Evolutionary conservation across 208 protist species (phyloP), one percentile per base, ranked within the genome.

Genomic region (Acanthamoeba lenticulata): DNA sequence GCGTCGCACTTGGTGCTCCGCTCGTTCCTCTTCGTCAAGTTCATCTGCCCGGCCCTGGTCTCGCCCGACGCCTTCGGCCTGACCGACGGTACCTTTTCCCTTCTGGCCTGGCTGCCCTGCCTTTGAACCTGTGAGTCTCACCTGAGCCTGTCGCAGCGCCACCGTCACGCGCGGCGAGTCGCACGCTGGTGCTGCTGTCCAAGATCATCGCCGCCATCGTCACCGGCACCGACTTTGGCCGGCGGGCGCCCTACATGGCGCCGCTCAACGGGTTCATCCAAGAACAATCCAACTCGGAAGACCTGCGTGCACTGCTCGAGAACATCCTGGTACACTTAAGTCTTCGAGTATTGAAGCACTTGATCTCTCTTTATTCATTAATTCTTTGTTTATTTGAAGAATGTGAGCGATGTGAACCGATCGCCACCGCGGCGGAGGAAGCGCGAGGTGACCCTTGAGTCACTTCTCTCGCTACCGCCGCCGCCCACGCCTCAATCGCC

Each of bases 11-110:
- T 85, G 7, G 90, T 94, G 19, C 32, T 94, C 32, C 90, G 69
- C 21, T 94, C 90, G 15, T 94, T 94, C 55, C 72, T 94, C 44
- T 94, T 94, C 34, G 55, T 65, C 36, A 94, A 94, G 36, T 85
- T 94, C 45, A 85, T 94, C 13, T 94, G 90, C 44, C 90, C 90
- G 0, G 90, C 90, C 9, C 40, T 94, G 0, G 90, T 94, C 29
- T 94, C 72, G 19, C 90, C 90, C 55, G 67, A 94, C 40, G 49
- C 38, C 27, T 94, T 94, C n/a, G 90, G 67, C 21, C 65, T 94
- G 6, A 65, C 42, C 0, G 90, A 94, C 38, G 40, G 90, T 94
- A 44, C 34, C 9, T 67, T 92, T 13, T 92, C 60, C 36, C 86
- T 45, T 40, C 27, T 32, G 42, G 3, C 24, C 72, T 83, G 15